These are phyloP conservation scores for Tetrahymena malaccensis DNA, from an alignment of 73 alveolate species.

Conservation along the genomic window DNA sequence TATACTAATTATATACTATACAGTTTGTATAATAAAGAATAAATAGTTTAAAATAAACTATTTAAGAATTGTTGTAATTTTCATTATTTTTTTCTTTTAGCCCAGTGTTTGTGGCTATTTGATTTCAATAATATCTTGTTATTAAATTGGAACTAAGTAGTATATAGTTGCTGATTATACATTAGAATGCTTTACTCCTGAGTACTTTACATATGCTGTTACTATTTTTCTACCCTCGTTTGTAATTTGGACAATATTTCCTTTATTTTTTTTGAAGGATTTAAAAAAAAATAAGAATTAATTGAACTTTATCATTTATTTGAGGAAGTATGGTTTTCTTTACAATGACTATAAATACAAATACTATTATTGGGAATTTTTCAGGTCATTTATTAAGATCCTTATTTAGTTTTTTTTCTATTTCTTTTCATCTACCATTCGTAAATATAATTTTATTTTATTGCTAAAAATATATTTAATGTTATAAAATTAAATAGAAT, in stretches of 20 bases:
- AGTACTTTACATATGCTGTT: neutral
- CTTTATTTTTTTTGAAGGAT: neutral
- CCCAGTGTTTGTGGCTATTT: neutral
- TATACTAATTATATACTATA: too few species aligned
- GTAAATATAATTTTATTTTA: neutral
- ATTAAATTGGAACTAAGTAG: neutral
- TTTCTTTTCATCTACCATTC: too few species aligned
- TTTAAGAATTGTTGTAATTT: too few species aligned
- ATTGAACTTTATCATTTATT: too few species aligned
- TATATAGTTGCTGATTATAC: neutral
- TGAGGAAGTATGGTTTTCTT: neutral
- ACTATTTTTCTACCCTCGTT: neutral
- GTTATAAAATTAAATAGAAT: too few species aligned
- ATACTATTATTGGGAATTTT: neutral
- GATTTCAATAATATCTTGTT: neutral
- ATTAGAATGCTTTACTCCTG: neutral
- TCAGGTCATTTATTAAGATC: neutral
- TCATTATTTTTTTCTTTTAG: too few species aligned
- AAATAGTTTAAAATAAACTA: too few species aligned
- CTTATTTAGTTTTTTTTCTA: neutral
- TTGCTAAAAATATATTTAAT: too few species aligned
- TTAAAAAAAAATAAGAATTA: too few species aligned
- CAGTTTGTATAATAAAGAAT: too few species aligned
- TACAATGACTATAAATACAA: neutral
- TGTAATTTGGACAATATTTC: neutral